These are phyloP conservation scores for Naumovozyma dairenensis DNA, from an alignment of 805 yeast species.

Conservation along the genomic window DNA sequence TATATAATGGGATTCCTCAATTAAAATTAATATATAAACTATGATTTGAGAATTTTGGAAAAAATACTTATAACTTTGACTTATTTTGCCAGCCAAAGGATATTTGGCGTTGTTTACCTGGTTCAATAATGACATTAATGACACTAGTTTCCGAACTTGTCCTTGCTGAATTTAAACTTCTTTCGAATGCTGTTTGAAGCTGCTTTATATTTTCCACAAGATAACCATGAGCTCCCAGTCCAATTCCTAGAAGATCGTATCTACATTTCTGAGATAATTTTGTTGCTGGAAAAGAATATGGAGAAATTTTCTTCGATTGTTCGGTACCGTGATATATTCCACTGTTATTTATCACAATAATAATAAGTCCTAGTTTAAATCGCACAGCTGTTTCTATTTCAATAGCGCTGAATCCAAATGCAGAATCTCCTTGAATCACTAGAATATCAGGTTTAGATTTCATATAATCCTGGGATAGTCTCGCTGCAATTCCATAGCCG, in stretches of 20 bases:
- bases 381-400: slow-evolving; percentile 65
- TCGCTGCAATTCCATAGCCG: slow-evolving; percentile 58
- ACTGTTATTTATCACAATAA: slow-evolving; percentile 62
- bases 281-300: slow-evolving; percentile 41
- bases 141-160: slow-evolving; percentile 33
- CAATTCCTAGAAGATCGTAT: slow-evolving; percentile 45
- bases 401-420: slow-evolving; percentile 65
- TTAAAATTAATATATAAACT: too few species aligned
- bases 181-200: slow-evolving; percentile 27
- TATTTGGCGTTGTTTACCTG: slow-evolving; percentile 44
- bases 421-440: slow-evolving; percentile 67
- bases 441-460: slow-evolving; percentile 38
- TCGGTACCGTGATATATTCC: slow-evolving; percentile 59
- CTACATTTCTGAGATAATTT: slow-evolving; percentile 47
- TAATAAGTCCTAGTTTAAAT: slow-evolving; percentile 40
- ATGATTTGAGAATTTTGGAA: too few species aligned
- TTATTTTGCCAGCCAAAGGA: slow-evolving; percentile 65
- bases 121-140: slow-evolving; percentile 53
- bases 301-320: slow-evolving; percentile 14
- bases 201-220: slow-evolving; percentile 35
- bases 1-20: neutral
- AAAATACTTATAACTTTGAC: slow-evolving; percentile 6
- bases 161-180: slow-evolving; percentile 29
- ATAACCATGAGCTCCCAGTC: slow-evolving; percentile 50
- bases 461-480: slow-evolving; percentile 29